A percentile compares a stretch with the other conserved stretches of the same genome.
Evolutionary conservation across 169 alveolate genomes (phyloP).

Genomic region (Plasmodium gonderi): DNA sequence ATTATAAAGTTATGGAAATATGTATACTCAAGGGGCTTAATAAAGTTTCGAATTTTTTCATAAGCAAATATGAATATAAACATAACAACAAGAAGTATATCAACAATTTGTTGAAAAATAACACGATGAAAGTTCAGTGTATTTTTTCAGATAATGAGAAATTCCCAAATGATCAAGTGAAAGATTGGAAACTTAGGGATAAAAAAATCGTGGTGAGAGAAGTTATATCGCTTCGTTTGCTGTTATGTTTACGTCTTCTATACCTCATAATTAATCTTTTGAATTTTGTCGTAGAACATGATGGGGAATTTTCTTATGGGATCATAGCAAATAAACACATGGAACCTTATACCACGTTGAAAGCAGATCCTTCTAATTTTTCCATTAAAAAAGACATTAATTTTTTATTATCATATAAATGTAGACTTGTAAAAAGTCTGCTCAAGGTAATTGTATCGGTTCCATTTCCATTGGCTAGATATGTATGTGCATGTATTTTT

Average conservation of each 20-base stretch:
- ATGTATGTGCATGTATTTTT: conserved; percentile 29
- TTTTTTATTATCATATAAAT: conserved; percentile 51
- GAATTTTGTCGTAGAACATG: conserved; percentile 9
- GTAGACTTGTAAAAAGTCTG: conserved; percentile 19
- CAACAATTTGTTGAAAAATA: conserved; percentile 2
- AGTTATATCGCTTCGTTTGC: conserved; percentile 15
- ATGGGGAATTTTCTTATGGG: background rate
- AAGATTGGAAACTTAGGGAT: background rate
- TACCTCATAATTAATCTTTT: conserved; percentile 31
- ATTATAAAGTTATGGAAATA: conserved; percentile 13
- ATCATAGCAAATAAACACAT: background rate
- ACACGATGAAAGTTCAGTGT: background rate
- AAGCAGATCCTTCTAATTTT: too few species aligned
- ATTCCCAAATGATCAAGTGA: background rate
- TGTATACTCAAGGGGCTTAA: conserved; percentile 34
- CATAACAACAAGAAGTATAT: conserved; percentile 33
- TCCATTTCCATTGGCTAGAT: conserved; percentile 32
- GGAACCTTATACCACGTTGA: background rate
- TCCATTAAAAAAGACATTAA: conserved; percentile 9
- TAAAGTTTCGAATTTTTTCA: conserved; percentile 56
- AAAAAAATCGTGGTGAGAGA: background rate
- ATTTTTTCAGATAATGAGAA: background rate
- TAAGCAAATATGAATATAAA: conserved; percentile 3
- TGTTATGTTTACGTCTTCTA: conserved; percentile 30
- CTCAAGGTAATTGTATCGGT: conserved; percentile 44